Base-by-base conservation (phyloP, 2,329 filamentous ascomycete species). In the Diaporthe amygdali region DNA sequence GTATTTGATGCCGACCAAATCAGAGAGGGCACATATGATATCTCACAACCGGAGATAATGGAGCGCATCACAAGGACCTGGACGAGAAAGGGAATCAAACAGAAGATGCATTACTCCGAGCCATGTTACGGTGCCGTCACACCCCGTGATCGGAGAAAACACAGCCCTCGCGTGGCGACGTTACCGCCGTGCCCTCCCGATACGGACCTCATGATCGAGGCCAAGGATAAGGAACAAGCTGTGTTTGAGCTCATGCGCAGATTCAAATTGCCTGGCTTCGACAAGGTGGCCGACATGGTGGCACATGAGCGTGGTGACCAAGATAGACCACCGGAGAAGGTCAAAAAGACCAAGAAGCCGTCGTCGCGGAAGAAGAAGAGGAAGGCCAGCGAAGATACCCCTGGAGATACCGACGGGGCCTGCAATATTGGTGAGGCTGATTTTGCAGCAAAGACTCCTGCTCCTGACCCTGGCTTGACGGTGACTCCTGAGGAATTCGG, bases 171-270 rank as follows among this genome's bases (percentile, higher is more conserved):
- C 10, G 94, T 97, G 2, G 87, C 87, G 74, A 93, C 91, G 0
- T 82, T 98, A 0, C 96, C 96, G 0, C 95, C 96, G 0, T 98
- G 96, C 76, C 87, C 91, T 5, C 84, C 89, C 1, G 91, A 93
- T 39, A 96, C 97, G 92, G 96, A 98, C 78, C 85, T 98, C n/a
- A 98, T 98, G 96, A 98, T 98, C 72, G 96, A 98, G 83, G 96
- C 96, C 59, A 98, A 98, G 80, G 96, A 98, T 78, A 98, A 98
- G 81, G 96, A 98, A 79, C 96, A 98, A 81, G 95, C 96, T 0
- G 94, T 98, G 0, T 97, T 98, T 76, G 94, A 97, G 74, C 86
- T 98, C 22, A 98, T 98, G 95, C 89, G 93, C 27, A 95, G 87
- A 0, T 97, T 95, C 80, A 95, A 92, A 76, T 85, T 98, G 0